Evolutionary conservation across 371 early-diverging fungal species (phyloP), one percentile per base, ranked within the genome.

Genomic region (Rhizopus stolonifer): DNA sequence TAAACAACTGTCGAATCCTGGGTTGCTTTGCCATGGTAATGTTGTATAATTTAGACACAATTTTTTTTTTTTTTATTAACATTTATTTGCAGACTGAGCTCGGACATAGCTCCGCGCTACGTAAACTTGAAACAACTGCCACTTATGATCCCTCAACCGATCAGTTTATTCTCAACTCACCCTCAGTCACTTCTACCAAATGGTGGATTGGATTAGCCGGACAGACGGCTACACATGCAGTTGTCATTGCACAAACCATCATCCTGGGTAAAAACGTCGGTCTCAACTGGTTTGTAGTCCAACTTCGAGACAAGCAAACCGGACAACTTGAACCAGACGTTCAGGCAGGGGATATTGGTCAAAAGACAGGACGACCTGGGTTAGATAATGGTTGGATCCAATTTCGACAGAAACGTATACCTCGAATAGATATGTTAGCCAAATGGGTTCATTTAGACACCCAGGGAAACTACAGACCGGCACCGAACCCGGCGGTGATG

Each of bases 181-280:
- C 94, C 3, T 80, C 84, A 9, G 70, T 93, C 42, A 89, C 92
- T 0, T 72, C 94, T 15, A 89, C 94, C 17, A 95, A 90, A 68
- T 94, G 93, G 93, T 95, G 95, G 95, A 93, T 93, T 61, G 95
- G 95, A 42, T 89, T 92, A 57, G 86, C 90, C 2, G 91, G 86
- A 5, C 86, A 90, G 56, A 83, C 88, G 4, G 87, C 91, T 17
- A 89, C 91, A 0, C 90, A 91, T 63, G 80, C 86, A 51, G 78
- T 79, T 14, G 75, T 70, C 3, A 77, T 82, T 62, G 65, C 74
- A 29, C 86, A 87, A 68, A 85, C 90, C 0, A 58, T 83, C 3
- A 79, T 90, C 50, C 71, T 85, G 58, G 86, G 85, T 31, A 75
- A 85, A 67, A 69, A 71, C 52, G 78, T 86, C 48, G 91, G 91